phyloP scores from a whole-genome alignment of 371 early-diverging fungal species.

The Mucor velutinosus region DNA sequence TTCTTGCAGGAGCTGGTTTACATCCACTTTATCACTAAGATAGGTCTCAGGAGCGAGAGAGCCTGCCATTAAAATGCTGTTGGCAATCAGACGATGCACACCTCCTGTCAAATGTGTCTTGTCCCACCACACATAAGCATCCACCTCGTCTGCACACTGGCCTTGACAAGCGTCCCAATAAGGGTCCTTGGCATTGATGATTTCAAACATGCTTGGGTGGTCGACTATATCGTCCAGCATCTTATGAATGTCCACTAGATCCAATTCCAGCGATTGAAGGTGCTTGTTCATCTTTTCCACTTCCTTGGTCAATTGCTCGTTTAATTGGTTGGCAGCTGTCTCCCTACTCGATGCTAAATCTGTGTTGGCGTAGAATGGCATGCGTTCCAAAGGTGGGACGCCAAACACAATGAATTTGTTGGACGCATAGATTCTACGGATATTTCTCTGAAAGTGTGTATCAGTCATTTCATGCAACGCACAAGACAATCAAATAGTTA shows the following conservation, averaged over 20 bases:
- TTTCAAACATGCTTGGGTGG: slow-evolving; percentile 32
- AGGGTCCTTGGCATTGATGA: slow-evolving; percentile 34
- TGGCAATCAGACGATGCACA: slow-evolving; percentile 45
- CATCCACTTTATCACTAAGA: slow-evolving; percentile 17
- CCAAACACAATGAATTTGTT: slow-evolving; percentile 39
- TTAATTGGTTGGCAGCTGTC: slow-evolving; percentile 28
- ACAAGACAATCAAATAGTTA: slow-evolving; percentile 13
- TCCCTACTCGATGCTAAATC: slow-evolving; percentile 17
- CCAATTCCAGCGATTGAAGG: slow-evolving; percentile 32
- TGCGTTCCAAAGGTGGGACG: slow-evolving; percentile 39
- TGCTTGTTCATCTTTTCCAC: slow-evolving; percentile 33
- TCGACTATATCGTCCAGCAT: slow-evolving; percentile 34
- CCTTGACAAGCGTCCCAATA: slow-evolving; percentile 53
- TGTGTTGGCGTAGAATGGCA: slow-evolving; percentile 36
- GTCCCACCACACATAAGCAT: slow-evolving; percentile 55
- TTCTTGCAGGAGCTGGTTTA: slow-evolving; percentile 9
- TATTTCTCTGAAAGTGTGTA: slow-evolving; percentile 24
- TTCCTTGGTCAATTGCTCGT: slow-evolving; percentile 26
- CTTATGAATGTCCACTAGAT: slow-evolving; percentile 32
- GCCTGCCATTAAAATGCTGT: slow-evolving; percentile 37
- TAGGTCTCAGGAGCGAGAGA: slow-evolving; percentile 30
- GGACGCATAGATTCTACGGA: slow-evolving; percentile 40
- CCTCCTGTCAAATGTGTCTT: slow-evolving; percentile 49
- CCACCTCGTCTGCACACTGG: slow-evolving; percentile 33
- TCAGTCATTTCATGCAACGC: background rate